phyloP scores from a whole-genome alignment of 2,329 filamentous ascomycete genomes.

The Pseudopithomyces maydicus region DNA sequence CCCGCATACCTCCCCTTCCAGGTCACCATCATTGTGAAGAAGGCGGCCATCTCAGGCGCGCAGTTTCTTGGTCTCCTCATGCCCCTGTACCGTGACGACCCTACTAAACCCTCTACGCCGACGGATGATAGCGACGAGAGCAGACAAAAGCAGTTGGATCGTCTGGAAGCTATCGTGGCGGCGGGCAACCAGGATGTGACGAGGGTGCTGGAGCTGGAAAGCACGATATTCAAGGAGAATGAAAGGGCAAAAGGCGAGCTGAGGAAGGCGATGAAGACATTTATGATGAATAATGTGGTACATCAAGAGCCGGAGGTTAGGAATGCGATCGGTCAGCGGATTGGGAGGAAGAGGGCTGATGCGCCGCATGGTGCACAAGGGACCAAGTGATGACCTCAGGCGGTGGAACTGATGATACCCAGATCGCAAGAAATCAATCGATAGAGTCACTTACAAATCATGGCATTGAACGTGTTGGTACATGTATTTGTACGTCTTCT shows the following conservation, averaged over 20 bases:
- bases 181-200: slow-evolving; percentile 71
- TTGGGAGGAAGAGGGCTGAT: slow-evolving; percentile 66
- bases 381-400: slow-evolving; percentile 20
- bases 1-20: slow-evolving; percentile 84
- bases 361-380: slow-evolving; percentile 63
- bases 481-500: no score
- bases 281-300: slow-evolving; percentile 80
- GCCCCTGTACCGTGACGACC: slow-evolving; percentile 40
- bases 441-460: no score
- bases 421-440: neutral
- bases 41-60: slow-evolving; percentile 71
- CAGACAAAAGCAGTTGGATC: slow-evolving; percentile 65
- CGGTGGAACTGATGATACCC: neutral
- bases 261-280: slow-evolving; percentile 77
- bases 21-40: slow-evolving; percentile 74
- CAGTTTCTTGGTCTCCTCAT: slow-evolving; percentile 43
- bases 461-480: no score
- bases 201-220: slow-evolving; percentile 75
- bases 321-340: slow-evolving; percentile 72
- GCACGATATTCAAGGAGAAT: slow-evolving; percentile 81
- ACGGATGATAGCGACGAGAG: slow-evolving; percentile 37
- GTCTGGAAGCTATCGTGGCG: slow-evolving; percentile 65
- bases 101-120: slow-evolving; percentile 21
- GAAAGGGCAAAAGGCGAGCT: slow-evolving; percentile 63
- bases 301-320: slow-evolving; percentile 79